Conservation (phyloP, 139 green algal species). For the Monoraphidium neglectum region DNA sequence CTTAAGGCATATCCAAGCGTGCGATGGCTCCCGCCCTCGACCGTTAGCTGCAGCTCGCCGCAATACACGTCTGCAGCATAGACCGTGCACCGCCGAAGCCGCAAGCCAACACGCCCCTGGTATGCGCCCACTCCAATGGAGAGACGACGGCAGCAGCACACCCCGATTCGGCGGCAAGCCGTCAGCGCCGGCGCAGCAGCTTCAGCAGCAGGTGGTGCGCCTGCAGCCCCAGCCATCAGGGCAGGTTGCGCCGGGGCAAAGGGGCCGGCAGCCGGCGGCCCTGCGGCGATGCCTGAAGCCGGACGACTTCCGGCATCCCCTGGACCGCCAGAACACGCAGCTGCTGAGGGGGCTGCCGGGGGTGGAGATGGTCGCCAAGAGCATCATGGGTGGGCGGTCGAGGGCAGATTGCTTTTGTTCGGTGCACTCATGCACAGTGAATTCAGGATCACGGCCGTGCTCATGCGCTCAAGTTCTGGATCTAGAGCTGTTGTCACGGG, state of each 20-base stretch:
- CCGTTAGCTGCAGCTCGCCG: slow-evolving; percentile 5
- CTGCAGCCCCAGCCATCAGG: slow-evolving; percentile 11
- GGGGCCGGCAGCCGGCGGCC: neutral
- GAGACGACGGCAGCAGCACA: neutral
- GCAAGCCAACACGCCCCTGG: neutral
- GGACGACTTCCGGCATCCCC: slow-evolving; percentile 69
- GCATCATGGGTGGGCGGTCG: slow-evolving; percentile 66
- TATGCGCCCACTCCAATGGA: neutral
- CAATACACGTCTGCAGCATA: neutral
- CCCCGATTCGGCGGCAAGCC: neutral
- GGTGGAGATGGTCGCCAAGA: slow-evolving; percentile 78
- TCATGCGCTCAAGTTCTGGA: neutral
- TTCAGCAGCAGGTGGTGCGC: neutral
- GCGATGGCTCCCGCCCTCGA: slow-evolving; percentile 4
- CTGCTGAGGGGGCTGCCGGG: slow-evolving; percentile 85
- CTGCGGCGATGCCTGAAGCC: neutral
- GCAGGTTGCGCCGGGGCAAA: slow-evolving; percentile 8
- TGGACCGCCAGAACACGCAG: slow-evolving; percentile 95
- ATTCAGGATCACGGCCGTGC: too few species aligned
- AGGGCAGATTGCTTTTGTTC: too few species aligned
- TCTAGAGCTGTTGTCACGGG: neutral
- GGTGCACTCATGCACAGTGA: too few species aligned
- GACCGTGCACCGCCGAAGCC: neutral
- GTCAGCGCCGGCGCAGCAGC: neutral
- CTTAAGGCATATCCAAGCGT: neutral